Base-by-base conservation (phyloP, 371 early-diverging fungal genomes). In the Basidiobolus meristosporus region DNA sequence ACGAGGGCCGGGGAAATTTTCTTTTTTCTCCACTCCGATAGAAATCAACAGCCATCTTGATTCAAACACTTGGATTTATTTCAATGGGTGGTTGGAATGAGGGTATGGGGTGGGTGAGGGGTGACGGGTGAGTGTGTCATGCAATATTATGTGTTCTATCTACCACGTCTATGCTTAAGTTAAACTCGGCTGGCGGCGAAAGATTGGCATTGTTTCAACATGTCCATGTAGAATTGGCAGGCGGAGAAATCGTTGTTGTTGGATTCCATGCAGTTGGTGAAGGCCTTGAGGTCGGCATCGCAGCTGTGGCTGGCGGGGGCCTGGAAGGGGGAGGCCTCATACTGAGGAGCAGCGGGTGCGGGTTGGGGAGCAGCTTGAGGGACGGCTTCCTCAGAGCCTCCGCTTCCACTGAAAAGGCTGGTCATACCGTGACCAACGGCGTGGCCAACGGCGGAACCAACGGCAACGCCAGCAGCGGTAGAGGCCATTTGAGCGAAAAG, bases 401-500 rank as follows among this genome's bases (percentile, higher is more conserved):
- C 51, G 40, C 70, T 62, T 28, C 88, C 83, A 22, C 73, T 47
- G 47, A 87, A 80, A 47, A 79, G 35, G 36, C 72, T 63, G 21
- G 77, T 66, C 36, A 87, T 58, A 42, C 85, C 88, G 43, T 56
- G 62, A 40, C 66, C 81, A 38, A 81, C 45, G 22, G 68, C 68
- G 45, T 77, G 79, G 36, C 81, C 84, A 19, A 80, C 72, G 21
- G 87, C 73, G 22, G 72, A 70, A 46, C 90, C 91, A 17, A 89
- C 79, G 42, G 90, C 93, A 38, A 90, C 89, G 60, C 88, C 88
- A 40, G 83, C 93, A 30, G 90, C 93, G 17, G 88, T 90, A 14
- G 86, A 62, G 15, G 88, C 90, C 82, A 86, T 78, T 50, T 85
- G 81, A 34, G 77, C 82, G 54, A 88, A 78, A 36, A 90, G 49